Conservation (phyloP, 495 filamentous ascomycete genomes). For the Talaromyces thailandensis region DNA sequence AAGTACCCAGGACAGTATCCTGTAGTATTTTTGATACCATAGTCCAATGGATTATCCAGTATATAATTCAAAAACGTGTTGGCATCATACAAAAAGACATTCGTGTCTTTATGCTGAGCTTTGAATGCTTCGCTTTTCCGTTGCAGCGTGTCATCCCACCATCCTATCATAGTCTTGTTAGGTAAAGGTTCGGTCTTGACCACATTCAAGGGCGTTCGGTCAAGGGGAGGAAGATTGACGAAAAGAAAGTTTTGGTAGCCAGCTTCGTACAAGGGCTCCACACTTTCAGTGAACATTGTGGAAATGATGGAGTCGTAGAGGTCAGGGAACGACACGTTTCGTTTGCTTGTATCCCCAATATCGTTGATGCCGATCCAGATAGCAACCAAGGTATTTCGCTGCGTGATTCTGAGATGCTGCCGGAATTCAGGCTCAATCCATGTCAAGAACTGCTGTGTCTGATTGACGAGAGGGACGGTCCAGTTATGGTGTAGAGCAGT, state of each 20-base stretch:
- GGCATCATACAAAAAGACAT: neutral
- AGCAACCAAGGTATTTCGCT: neutral
- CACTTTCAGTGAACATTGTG: neutral
- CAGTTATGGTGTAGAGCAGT: constrained; percentile 40
- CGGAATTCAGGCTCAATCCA: neutral
- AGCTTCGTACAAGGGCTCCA: neutral
- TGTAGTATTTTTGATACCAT: neutral
- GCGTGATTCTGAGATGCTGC: neutral
- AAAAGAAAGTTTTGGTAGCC: neutral
- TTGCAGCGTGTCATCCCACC: neutral
- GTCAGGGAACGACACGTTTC: neutral
- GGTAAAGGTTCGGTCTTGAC: neutral
- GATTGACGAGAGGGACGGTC: constrained; percentile 35
- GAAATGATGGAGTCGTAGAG: neutral
- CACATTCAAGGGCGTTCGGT: neutral
- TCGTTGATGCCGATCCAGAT: neutral
- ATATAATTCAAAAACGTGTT: neutral
- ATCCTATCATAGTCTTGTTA: neutral
- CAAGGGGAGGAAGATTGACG: neutral
- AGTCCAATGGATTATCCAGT: neutral
- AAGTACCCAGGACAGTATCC: neutral
- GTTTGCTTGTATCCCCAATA: neutral
- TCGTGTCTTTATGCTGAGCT: neutral
- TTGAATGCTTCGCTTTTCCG: neutral
- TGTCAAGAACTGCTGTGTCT: constrained; percentile 10